These are phyloP conservation scores for Ganoderma leucocontextum DNA, from an alignment of 1,284 basidiomycete species.

Conservation along the genomic window DNA sequence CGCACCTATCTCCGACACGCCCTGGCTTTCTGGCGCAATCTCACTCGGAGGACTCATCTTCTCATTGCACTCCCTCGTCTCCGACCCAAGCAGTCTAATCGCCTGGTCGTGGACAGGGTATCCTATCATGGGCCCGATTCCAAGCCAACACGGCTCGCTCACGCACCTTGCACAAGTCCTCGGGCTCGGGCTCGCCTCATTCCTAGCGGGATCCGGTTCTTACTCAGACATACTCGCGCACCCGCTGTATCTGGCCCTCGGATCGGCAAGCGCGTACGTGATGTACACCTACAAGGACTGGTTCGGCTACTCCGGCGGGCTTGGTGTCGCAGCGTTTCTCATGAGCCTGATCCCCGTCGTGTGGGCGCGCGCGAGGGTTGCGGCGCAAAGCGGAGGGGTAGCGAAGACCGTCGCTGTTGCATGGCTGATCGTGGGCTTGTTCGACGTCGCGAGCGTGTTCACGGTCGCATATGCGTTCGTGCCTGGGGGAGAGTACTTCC, in stretches of 20 bases:
- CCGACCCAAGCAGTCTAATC: conserved; percentile 85
- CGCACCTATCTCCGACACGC: conserved; percentile 28
- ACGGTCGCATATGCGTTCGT: conserved; percentile 97
- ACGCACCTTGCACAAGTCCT: conserved; percentile 73
- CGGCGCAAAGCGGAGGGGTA: conserved; percentile 40
- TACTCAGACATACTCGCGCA: conserved; percentile 45
- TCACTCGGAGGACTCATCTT: conserved; percentile 82
- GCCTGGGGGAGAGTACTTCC: conserved; percentile 80
- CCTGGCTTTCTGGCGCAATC: conserved; percentile 60
- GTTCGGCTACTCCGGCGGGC: conserved; percentile 78
- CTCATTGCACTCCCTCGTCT: conserved; percentile 80
- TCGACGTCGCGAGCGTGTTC: conserved; percentile 73
- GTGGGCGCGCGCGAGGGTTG: conserved; percentile 52
- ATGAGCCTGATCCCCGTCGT: conserved; percentile 70
- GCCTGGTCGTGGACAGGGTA: conserved; percentile 95
- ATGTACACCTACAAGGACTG: conserved; percentile 76
- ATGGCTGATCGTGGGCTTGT: conserved; percentile 69
- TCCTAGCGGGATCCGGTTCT: conserved; percentile 40
- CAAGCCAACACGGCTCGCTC: conserved; percentile 76
- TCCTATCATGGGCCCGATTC: conserved; percentile 78
- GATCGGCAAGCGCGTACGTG: conserved; percentile 59
- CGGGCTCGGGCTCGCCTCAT: conserved; percentile 59
- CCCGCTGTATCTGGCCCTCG: conserved; percentile 61
- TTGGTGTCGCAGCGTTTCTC: conserved; percentile 74
- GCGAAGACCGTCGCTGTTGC: conserved; percentile 62